phyloP scores from a whole-genome alignment of 169 alveolate genomes.

The Sarcocystis neurona region DNA sequence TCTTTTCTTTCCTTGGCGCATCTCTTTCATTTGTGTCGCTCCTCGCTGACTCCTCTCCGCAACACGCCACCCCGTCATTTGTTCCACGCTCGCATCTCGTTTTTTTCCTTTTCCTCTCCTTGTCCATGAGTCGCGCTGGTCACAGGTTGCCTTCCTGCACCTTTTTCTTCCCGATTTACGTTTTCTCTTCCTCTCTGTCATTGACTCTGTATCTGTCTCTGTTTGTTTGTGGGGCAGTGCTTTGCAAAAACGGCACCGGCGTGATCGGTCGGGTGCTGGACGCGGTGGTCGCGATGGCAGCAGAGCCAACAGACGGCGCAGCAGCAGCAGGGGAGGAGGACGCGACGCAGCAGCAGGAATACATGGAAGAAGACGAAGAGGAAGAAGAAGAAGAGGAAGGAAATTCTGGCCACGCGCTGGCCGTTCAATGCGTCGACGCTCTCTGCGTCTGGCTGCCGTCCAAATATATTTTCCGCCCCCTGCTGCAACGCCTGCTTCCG shows the following conservation, averaged over 20 bases:
- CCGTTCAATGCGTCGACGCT: constrained; percentile 32
- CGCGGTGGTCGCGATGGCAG: constrained; percentile 33
- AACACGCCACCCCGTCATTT: no score
- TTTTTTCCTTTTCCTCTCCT: neutral
- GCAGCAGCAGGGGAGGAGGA: neutral
- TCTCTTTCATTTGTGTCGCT: no score
- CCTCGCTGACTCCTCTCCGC: no score
- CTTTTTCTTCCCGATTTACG: no score
- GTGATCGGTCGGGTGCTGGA: constrained; percentile 5
- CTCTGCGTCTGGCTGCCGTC: constrained; percentile 15
- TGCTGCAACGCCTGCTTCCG: constrained; percentile 39
- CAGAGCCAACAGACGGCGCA: constrained; percentile 36
- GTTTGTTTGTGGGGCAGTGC: constrained; percentile 5
- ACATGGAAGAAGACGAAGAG: no score
- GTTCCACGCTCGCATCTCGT: neutral
- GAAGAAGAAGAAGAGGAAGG: constrained; percentile 38
- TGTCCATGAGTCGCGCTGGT: neutral
- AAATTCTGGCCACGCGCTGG: constrained; percentile 20
- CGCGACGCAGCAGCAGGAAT: no score
- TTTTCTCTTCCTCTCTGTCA: no score
- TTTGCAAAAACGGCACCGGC: constrained; percentile 23
- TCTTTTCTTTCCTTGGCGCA: no score
- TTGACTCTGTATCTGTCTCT: no score
- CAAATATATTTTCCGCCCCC: constrained; percentile 33
- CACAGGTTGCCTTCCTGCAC: neutral